Percentiles rank a stretch among this genome's conserved stretches.
These are phyloP conservation scores for Citrus glauca DNA, from an alignment of 345 rosid genomes.

Conservation along the genomic window DNA sequence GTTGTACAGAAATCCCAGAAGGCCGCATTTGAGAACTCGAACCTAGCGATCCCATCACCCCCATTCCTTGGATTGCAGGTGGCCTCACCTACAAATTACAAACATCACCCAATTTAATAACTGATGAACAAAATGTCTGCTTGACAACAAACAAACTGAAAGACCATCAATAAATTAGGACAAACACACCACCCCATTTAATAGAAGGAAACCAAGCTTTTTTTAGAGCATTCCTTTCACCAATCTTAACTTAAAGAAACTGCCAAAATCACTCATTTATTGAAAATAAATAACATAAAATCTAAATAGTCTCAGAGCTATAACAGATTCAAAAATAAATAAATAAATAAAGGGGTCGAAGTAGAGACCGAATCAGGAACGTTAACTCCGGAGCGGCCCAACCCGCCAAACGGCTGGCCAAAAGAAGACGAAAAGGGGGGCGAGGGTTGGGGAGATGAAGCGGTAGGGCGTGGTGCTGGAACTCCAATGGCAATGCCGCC, in stretches of 20 bases:
- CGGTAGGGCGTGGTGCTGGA: slow-evolving; percentile 46
- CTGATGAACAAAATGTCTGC: background rate
- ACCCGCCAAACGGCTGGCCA: slow-evolving; percentile 58
- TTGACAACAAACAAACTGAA: background rate
- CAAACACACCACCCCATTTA: background rate
- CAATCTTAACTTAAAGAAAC: background rate
- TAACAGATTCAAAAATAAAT: background rate
- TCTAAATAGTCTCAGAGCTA: background rate
- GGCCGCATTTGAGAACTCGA: slow-evolving; percentile 68
- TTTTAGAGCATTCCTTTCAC: background rate
- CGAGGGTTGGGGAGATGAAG: slow-evolving; percentile 42
- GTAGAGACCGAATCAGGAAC: slow-evolving; percentile 45
- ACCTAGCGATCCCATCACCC: slow-evolving; percentile 61
- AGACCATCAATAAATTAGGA: background rate
- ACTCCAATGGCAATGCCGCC: slow-evolving; percentile 70
- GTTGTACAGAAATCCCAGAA: slow-evolving; percentile 55
- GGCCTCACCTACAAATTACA: slow-evolving; percentile 42
- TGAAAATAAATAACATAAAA: background rate
- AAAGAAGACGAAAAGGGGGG: slow-evolving; percentile 60
- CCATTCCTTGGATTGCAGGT: slow-evolving; percentile 58
- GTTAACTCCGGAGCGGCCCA: slow-evolving; percentile 45
- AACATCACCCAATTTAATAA: background rate
- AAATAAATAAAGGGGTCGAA: slow-evolving; percentile 48
- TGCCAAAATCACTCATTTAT: background rate
- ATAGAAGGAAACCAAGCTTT: background rate